Evolutionary conservation across 352 stramenopile species (phyloP), one percentile per base, ranked within the genome.

Genomic region (Phytophthora rubi): DNA sequence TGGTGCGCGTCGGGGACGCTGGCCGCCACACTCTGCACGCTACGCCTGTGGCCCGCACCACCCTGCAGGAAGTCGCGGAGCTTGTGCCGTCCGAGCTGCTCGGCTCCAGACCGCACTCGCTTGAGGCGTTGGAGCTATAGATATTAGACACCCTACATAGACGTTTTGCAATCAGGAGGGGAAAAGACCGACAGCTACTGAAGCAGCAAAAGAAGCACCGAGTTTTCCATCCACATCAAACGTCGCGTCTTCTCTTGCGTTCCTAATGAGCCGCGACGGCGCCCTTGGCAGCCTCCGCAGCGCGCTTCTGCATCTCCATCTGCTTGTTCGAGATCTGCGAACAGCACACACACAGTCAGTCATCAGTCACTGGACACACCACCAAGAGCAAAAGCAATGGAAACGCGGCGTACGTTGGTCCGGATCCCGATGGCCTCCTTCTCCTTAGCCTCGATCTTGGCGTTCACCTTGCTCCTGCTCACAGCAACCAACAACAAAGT

Each of bases 401-500:
- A 26, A 3, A 26, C 23, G 18, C 32, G 7, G 72, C 83, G 64
- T 73, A 95, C 87, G 58, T 88, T 97, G 58, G 85, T 89, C 32
- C 92, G 91, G 68, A 98, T 93, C 64, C 92, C 86, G 30, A 95
- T 77, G 32, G 87, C 91, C 55, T 97, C 84, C 65, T 97, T 95
- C 81, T 98, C 92, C 73, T 97, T 97, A 47, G 78, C 75, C 37
- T 94, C 86, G 62, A 96, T 92, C 81, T 96, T 95, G 55, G 75
- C 77, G 60, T 90, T 94, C 33, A 97, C 86, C 59, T 97, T 97
- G 72, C 87, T 82, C 32, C 89, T 97, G 69, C 62, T 6, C 12
- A 3, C 5, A 70, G 23, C 18, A 21, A 13, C 18, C 10, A n/a
- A 13, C 18, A 56, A 18, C 15, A 9, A 30, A 6, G 26, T 7